Evolutionary conservation across 2,329 filamentous ascomycete genomes (phyloP).

Genomic region (Diaporthe amygdali): DNA sequence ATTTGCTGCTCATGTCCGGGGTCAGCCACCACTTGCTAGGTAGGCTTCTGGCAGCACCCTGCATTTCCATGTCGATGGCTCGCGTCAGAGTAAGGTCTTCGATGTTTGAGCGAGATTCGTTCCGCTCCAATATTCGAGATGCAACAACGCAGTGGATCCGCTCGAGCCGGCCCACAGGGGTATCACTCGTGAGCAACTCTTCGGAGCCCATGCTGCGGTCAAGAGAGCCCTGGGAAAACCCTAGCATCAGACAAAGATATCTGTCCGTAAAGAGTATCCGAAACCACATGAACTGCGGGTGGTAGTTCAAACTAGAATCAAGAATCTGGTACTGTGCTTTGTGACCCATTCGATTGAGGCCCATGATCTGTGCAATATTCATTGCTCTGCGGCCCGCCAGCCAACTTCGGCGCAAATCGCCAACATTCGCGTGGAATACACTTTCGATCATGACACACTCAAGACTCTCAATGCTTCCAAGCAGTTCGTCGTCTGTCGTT

Average conservation of each 20-base stretch:
- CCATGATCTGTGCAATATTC: constrained; percentile 23
- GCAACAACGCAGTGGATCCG: constrained; percentile 35
- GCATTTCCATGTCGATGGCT: constrained; percentile 34
- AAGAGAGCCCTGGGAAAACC: neutral
- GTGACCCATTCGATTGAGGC: neutral
- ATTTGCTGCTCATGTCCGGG: constrained; percentile 27
- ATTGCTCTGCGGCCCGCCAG: constrained; percentile 48
- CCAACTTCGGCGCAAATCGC: constrained; percentile 50
- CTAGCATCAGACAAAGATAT: neutral
- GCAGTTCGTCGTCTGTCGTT: constrained; percentile 50
- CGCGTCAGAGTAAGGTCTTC: constrained; percentile 30
- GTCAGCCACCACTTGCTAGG: constrained; percentile 36
- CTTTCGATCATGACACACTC: constrained; percentile 53
- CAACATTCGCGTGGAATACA: constrained; percentile 49
- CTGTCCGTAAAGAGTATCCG: neutral
- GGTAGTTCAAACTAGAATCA: neutral
- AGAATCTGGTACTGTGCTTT: neutral
- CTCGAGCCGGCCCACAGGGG: constrained; percentile 35
- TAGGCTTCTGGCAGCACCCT: constrained; percentile 30
- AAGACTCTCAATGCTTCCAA: constrained; percentile 49
- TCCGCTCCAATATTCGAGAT: constrained; percentile 39
- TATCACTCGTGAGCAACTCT: neutral
- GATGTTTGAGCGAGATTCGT: constrained; percentile 27
- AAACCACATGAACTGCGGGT: constrained; percentile 17
- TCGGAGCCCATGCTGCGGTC: neutral